Evolutionary conservation across 176 grass and related monocot genomes (phyloP).

Genomic region (Aegilops sharonensis): DNA sequence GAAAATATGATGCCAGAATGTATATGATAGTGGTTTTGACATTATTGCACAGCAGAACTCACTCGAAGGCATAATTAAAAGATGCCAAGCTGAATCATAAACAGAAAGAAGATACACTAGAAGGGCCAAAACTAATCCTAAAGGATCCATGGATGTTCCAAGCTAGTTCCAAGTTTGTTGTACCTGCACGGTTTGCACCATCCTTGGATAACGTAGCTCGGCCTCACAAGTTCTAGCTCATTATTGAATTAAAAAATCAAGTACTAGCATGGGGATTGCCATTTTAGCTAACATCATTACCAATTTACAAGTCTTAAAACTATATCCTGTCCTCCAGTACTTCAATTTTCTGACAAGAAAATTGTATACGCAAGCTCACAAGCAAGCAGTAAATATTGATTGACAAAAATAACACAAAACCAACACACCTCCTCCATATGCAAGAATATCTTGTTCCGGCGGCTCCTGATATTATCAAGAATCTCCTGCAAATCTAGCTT

Average conservation of each 20-base stretch:
- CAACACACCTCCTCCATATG: constrained; percentile 95
- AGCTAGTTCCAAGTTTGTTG: not conserved
- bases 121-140: not conserved
- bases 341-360: constrained; percentile 9
- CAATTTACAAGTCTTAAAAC: not conserved
- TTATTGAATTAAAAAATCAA: not conserved
- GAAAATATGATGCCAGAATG: not conserved
- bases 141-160: not conserved
- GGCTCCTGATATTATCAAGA: constrained; percentile 93
- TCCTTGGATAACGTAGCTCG: not conserved
- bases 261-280: not conserved
- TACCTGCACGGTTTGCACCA: not conserved
- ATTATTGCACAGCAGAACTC: not conserved
- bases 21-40: not conserved
- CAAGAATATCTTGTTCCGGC: constrained; percentile 97
- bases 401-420: constrained; percentile 30
- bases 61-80: constrained; percentile 1
- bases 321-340: not conserved
- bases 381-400: not conserved
- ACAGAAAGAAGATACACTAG: not conserved
- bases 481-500: constrained; percentile 94
- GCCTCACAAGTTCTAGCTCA: not conserved
- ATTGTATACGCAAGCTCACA: constrained; percentile 10
- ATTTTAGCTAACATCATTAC: not conserved
- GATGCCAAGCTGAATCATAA: not conserved